Percentiles rank a stretch among this genome's conserved stretches.
Conservation (phyloP, 2,329 filamentous ascomycete genomes). For the Thelonectria discophora region DNA sequence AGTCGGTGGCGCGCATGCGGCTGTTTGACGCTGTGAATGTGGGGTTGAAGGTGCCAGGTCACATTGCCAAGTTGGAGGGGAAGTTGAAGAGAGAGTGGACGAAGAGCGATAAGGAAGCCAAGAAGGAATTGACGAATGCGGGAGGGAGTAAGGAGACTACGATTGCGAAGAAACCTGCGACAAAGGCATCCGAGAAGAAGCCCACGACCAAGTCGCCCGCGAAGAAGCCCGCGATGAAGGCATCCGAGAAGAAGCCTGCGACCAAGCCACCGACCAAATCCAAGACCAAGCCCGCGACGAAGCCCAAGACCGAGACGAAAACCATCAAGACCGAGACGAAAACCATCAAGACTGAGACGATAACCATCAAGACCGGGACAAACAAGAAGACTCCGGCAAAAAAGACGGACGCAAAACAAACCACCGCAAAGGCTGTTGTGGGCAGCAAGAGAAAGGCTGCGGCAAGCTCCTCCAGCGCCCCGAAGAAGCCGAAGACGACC, state of each 20-base stretch:
- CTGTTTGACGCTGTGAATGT: slow-evolving; percentile 64
- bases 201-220: neutral
- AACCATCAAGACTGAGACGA: neutral
- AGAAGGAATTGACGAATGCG: neutral
- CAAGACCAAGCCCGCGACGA: neutral
- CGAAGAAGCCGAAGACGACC: neutral
- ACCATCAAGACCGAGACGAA: neutral
- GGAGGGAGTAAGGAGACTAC: neutral
- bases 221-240: neutral
- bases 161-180: neutral
- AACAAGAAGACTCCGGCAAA: neutral
- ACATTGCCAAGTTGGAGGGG: slow-evolving; percentile 59
- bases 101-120: slow-evolving; percentile 59
- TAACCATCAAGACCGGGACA: neutral
- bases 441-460: neutral
- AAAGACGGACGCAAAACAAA: neutral
- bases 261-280: neutral
- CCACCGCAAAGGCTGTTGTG: neutral
- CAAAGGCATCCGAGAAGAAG: neutral
- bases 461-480: neutral
- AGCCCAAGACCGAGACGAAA: neutral
- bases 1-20: slow-evolving; percentile 66
- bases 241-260: neutral
- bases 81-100: slow-evolving; percentile 67
- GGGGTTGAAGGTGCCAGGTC: slow-evolving; percentile 58